These are phyloP conservation scores for Botryosphaeria agaves DNA, from an alignment of 2,329 filamentous ascomycete species.

Conservation along the genomic window DNA sequence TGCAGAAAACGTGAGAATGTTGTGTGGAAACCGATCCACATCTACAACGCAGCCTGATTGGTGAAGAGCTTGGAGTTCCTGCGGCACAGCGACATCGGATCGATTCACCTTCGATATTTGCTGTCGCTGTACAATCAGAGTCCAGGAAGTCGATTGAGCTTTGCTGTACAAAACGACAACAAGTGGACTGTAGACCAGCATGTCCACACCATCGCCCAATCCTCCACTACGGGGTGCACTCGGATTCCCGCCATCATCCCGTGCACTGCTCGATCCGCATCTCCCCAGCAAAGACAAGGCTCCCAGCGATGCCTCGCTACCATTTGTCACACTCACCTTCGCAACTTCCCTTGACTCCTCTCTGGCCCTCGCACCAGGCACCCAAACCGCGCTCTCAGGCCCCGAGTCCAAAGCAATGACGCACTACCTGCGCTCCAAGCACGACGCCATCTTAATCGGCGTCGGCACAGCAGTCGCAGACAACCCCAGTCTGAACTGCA, in stretches of 20 bases:
- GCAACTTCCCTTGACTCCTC: slow-evolving; percentile 78
- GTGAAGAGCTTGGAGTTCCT: too few relatives aligned
- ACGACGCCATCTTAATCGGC: slow-evolving; percentile 74
- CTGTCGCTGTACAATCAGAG: too few relatives aligned
- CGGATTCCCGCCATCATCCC: slow-evolving; percentile 24
- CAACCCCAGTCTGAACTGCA: slow-evolving; percentile 71
- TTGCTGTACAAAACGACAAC: too few relatives aligned
- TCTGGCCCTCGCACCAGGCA: slow-evolving; percentile 57
- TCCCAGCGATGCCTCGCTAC: slow-evolving; percentile 12
- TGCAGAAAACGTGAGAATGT: too few relatives aligned
- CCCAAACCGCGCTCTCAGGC: slow-evolving; percentile 71
- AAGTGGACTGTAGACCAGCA: too few relatives aligned
- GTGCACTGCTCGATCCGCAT: slow-evolving; percentile 33
- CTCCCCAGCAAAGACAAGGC: slow-evolving; percentile 23
- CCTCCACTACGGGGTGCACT: slow-evolving; percentile 6
- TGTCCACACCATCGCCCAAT: background rate
- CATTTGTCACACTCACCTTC: slow-evolving; percentile 67
- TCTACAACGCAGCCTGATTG: too few relatives aligned
- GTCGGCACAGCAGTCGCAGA: slow-evolving; percentile 73
- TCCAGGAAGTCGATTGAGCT: too few relatives aligned
- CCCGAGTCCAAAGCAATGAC: slow-evolving; percentile 80
- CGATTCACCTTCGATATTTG: too few relatives aligned
- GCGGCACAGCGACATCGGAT: too few relatives aligned
- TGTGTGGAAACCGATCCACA: too few relatives aligned
- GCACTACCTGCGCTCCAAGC: slow-evolving; percentile 66